A percentile compares a stretch with the other conserved stretches of the same genome.
Evolutionary conservation across 257 asterid species (phyloP).

Genomic region (Plantago major): DNA sequence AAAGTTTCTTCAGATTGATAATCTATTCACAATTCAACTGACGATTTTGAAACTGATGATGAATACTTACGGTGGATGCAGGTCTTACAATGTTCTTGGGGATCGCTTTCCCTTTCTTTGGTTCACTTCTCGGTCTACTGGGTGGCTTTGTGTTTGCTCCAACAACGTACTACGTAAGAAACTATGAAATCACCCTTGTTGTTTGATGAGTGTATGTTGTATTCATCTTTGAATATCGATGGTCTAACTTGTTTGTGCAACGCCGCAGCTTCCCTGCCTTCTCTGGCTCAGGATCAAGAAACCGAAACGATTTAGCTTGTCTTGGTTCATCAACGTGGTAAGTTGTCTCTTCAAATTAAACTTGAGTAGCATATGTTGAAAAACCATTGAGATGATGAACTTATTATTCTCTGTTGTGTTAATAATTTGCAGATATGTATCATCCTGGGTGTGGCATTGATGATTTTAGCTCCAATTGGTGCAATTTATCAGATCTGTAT

Average conservation of each 20-base stretch:
- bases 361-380: neutral
- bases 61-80: neutral
- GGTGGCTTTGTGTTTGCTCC: slow-evolving; percentile 6
- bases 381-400: no score
- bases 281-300: neutral
- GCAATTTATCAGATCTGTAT: neutral
- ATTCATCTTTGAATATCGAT: no score
- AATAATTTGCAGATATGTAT: neutral
- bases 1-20: no score
- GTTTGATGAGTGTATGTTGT: no score
- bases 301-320: no score
- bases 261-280: neutral
- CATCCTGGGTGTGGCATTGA: neutral
- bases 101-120: slow-evolving; percentile 5
- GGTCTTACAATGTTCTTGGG: slow-evolving; percentile 31
- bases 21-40: no score
- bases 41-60: neutral
- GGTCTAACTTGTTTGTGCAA: no score
- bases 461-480: slow-evolving; percentile 2
- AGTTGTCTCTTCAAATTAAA: neutral
- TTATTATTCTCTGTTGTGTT: neutral
- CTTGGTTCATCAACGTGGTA: neutral
- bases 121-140: neutral
- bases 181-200: slow-evolving; percentile 45
- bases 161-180: slow-evolving; percentile 13